These are phyloP conservation scores for Xanthoconium stramineum DNA, from an alignment of 768 basidiomycete species.

Conservation along the genomic window DNA sequence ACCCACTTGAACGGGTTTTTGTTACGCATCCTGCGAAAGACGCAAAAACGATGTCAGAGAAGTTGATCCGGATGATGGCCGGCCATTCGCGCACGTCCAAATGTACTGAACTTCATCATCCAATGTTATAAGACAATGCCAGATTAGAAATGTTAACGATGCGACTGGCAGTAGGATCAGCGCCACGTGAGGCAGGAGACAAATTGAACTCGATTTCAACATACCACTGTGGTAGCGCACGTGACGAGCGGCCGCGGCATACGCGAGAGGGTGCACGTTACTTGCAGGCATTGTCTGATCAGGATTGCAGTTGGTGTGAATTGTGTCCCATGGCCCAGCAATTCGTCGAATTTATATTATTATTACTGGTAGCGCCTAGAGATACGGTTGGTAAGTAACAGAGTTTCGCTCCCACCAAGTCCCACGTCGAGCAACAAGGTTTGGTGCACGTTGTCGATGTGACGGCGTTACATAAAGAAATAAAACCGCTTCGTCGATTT, in stretches of 20 bases:
- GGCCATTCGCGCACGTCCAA: conserved; percentile 19
- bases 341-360: no score
- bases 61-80: background rate
- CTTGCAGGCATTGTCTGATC: background rate
- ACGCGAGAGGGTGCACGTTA: background rate
- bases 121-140: conserved; percentile 11
- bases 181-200: background rate
- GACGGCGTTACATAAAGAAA: no score
- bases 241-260: background rate
- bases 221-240: conserved; percentile 14
- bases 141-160: conserved; percentile 12
- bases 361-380: no score
- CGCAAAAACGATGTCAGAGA: background rate
- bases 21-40: conserved; percentile 20
- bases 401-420: no score
- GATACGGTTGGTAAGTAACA: no score
- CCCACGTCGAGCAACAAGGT: no score
- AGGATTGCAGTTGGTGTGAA: no score
- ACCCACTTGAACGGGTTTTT: conserved; percentile 28
- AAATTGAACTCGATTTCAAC: no score
- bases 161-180: conserved; percentile 13
- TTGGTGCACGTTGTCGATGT: no score
- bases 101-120: conserved; percentile 20
- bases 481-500: no score
- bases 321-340: no score